These are phyloP conservation scores for Candida namnaoensis DNA, from an alignment of 805 yeast genomes.

Conservation along the genomic window DNA sequence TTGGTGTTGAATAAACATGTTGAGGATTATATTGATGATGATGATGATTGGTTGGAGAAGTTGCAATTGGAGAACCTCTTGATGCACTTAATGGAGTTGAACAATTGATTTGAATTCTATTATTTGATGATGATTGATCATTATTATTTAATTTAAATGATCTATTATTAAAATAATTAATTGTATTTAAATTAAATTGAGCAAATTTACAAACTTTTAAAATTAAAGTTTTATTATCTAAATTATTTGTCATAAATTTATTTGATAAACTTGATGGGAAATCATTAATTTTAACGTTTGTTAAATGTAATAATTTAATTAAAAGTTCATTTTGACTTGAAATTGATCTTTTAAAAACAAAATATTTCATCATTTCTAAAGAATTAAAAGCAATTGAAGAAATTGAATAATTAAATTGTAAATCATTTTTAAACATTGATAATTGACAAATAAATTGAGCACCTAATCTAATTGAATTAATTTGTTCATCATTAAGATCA, in stretches of 20 bases:
- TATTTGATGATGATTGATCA: too few relatives aligned
- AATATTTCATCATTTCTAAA: constrained; percentile 33
- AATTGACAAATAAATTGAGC: constrained; percentile 59
- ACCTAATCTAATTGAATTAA: constrained; percentile 43
- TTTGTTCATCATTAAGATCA: constrained; percentile 20
- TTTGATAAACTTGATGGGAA: constrained; percentile 34
- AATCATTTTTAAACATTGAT: constrained; percentile 50
- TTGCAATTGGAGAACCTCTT: constrained; percentile 1
- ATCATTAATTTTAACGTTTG: constrained; percentile 7
- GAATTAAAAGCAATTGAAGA: constrained; percentile 45
- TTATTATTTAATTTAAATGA: too few relatives aligned
- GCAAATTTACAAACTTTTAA: constrained; percentile 8
- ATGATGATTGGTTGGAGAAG: background rate
- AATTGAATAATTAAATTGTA: constrained; percentile 40
- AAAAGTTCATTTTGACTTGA: constrained; percentile 12
- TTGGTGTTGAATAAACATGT: background rate
- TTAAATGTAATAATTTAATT: constrained; percentile 12
- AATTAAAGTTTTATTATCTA: constrained; percentile 5
- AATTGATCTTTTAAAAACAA: constrained; percentile 27
- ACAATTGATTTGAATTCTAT: too few relatives aligned
- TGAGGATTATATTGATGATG: constrained; percentile 1
- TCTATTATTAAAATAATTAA: constrained; percentile 1
- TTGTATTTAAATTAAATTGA: constrained; percentile 3
- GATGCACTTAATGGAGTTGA: too few relatives aligned
- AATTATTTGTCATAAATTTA: constrained; percentile 33